Evolutionary conservation across 1,284 basidiomycete genomes (phyloP), one percentile per base, ranked within the genome.

Genomic region (Peniophora sp.): DNA sequence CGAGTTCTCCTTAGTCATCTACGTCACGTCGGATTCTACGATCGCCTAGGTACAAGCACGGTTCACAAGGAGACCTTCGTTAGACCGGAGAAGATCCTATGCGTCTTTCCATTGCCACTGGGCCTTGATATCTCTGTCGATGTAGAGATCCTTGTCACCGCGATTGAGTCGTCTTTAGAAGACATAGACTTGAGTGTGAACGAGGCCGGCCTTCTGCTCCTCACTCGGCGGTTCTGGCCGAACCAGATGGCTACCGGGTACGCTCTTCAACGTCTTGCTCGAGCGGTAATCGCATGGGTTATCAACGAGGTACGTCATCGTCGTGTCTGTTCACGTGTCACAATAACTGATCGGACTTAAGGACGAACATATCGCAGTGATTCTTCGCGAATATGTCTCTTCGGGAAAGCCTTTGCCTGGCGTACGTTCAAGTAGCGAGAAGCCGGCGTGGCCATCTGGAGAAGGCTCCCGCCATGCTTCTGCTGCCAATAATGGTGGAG

Each of bases 171-270:
- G 1, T 83, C 82, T 55, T 67, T 92, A 18, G 69, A 73, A 2
- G 85, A 89, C 55, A 62, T 88, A 23, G 81, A 88, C 62, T 67
- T 92, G 20, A 79, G 83, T 0, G 71, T 82, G 27, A 88, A 89
- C 58, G 88, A 92, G 65, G 70, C 77, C 18, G 88, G 82, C 0
- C 75, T 90, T 50, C 64, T 85, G 6, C 66, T 91, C 10, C 68
- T 91, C 15, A 67, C 70, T 10, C 75, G 79, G 47, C 75, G 80
- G 54, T 78, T 87, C 53, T 88, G 83, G 81, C 88, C 88, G 0
- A 84, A 78, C 55, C 75, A 80, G 5, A 72, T 88, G 64, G 74
- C 81, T 43, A 83, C 87, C 6, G 78, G 82, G 22, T 88, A 89
- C 62, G 82, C 75, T 5, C 62, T 79, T 48, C 72, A 68, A 48